phyloP scores from a whole-genome alignment of 108 stramenopile genomes.

The Pelagomonas calceolata region DNA sequence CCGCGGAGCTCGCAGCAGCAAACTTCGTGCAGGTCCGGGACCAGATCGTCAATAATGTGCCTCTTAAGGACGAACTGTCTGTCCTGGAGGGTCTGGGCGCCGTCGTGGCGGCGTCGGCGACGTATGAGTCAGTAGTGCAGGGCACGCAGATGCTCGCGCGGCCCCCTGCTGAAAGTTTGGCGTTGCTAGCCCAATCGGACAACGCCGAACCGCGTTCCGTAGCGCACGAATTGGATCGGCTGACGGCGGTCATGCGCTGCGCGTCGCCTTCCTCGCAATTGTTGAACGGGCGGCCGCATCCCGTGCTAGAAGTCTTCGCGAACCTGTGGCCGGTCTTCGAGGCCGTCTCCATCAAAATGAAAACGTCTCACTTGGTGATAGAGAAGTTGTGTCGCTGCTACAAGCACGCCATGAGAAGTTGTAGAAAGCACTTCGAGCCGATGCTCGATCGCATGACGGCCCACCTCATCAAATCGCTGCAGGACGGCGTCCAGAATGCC shows the following conservation, averaged over 20 bases:
- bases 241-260: slow-evolving; percentile 62
- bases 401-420: slow-evolving; percentile 76
- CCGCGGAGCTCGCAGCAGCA: slow-evolving; percentile 51
- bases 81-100: slow-evolving; percentile 75
- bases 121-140: neutral
- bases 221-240: slow-evolving; percentile 63
- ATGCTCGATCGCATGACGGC: slow-evolving; percentile 60
- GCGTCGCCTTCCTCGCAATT: slow-evolving; percentile 2
- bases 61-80: slow-evolving; percentile 70
- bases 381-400: slow-evolving; percentile 85
- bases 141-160: slow-evolving; percentile 8
- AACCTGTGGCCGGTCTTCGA: slow-evolving; percentile 72
- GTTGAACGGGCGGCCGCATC: slow-evolving; percentile 28
- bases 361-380: slow-evolving; percentile 38
- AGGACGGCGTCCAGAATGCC: too few species aligned
- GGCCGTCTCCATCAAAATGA: slow-evolving; percentile 40
- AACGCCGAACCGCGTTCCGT: slow-evolving; percentile 40
- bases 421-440: slow-evolving; percentile 62
- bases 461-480: slow-evolving; percentile 57
- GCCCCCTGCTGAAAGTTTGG: neutral
- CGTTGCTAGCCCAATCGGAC: neutral
- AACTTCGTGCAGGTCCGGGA: slow-evolving; percentile 61
- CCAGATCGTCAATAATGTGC: slow-evolving; percentile 13
- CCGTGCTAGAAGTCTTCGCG: slow-evolving; percentile 59
- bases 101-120: slow-evolving; percentile 38